Base-by-base conservation (phyloP, 257 asterid species). In the Solanum etuberosum region DNA sequence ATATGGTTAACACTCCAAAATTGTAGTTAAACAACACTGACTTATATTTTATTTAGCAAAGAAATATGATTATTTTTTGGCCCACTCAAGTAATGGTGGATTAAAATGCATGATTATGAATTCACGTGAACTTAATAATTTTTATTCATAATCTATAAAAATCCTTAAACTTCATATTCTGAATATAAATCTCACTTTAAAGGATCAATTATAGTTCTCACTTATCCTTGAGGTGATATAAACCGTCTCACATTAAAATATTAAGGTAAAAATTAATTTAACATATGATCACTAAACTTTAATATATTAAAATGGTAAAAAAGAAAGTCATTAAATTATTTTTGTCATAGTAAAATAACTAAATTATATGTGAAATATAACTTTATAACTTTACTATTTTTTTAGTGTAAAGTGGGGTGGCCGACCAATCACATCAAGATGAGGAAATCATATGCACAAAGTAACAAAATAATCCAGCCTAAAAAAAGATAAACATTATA, bases 381-480 rank as follows among this genome's bases (percentile, higher is more conserved):
- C 37, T 32, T 38, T n/a, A 38, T 23, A 42, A 76, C 20, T 38
- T 76, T 6, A 38, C 6, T 74, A 38, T 2, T 51, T 16, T n/a
- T 76, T 38, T 13, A 16, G 23, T 29, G 87, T 23, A 43, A 4
- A 35, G 76, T 12, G n/a, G 59, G 76, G 34, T 35, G 9, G 80
- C 37, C 80, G 87, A 85, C 81, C 87, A 40, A 85, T 85, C 87
- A 85, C 87, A 85, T 85, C 87, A 65, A 2, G 67, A 84, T 84
- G 77, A 84, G 21, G 61, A 84, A 65, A 65, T 65, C 40, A 38
- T n/a, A 65, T 63, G 42, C 87, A 85, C 43, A 72, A 72, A 34
- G 25, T 67, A 46, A 65, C 76, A 40, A 85, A 85, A 85, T 16
- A 59, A 37, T 63, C 7, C 76, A 85, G 78, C 63, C 38, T 42